Conservation (phyloP, 345 rosid genomes). For the Arabidopsis suecica region DNA sequence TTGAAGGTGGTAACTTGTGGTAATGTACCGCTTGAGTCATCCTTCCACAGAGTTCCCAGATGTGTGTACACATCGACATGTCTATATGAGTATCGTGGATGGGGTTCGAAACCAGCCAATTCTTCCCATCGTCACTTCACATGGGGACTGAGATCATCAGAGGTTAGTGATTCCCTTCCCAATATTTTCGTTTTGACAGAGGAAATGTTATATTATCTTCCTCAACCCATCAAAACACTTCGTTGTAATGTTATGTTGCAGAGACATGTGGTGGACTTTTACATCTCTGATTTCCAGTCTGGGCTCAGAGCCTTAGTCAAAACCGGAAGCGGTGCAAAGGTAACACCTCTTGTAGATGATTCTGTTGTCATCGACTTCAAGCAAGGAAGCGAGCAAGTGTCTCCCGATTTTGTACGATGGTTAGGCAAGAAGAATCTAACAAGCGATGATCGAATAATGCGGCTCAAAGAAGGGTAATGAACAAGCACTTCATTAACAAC, state of each 20-base stretch:
- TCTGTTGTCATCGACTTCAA: constrained; percentile 73
- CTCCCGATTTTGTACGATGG: constrained; percentile 90
- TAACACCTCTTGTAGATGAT: constrained; percentile 89
- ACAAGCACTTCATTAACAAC: constrained; percentile 17
- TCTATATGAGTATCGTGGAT: constrained; percentile 81
- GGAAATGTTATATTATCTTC: constrained; percentile 20
- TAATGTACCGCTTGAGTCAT: constrained; percentile 88
- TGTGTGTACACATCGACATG: constrained; percentile 94
- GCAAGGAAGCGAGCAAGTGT: constrained; percentile 67
- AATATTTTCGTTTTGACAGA: not conserved
- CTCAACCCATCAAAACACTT: constrained; percentile 22
- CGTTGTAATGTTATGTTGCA: constrained; percentile 47
- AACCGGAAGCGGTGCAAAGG: constrained; percentile 83
- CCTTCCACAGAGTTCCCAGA: constrained; percentile 83
- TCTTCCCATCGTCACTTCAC: constrained; percentile 55
- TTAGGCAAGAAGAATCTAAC: constrained; percentile 82
- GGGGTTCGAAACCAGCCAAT: constrained; percentile 83
- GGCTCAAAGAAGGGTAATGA: constrained; percentile 87
- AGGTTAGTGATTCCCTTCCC: constrained; percentile 44
- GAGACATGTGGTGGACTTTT: constrained; percentile 98
- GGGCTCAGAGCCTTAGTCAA: constrained; percentile 97
- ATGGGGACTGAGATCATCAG: constrained; percentile 54
- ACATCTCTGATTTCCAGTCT: constrained; percentile 98
- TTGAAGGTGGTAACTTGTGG: constrained; percentile 96
- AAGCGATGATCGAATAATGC: constrained; percentile 87